Evolutionary conservation across 2,329 filamentous ascomycete genomes (phyloP).

Genomic region (Colletotrichum coccodes): DNA sequence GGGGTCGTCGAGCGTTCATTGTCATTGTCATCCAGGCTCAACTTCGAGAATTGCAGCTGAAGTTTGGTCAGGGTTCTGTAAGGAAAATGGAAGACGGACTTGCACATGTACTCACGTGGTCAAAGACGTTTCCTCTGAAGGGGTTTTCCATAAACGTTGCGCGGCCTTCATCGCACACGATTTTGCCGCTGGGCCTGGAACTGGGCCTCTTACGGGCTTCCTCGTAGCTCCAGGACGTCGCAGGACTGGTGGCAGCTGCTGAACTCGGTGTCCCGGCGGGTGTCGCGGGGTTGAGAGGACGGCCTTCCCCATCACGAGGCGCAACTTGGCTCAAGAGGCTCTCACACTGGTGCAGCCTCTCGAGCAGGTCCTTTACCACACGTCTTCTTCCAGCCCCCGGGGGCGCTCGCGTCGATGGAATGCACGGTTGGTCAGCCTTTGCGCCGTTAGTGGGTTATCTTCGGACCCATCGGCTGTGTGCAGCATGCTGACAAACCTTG

Average conservation of each 20-base stretch:
- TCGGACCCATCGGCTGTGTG: background rate
- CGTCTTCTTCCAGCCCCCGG: conserved; percentile 14
- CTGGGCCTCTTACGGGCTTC: conserved; percentile 14
- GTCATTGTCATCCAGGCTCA: background rate
- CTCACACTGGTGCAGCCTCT: conserved; percentile 23
- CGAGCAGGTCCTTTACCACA: conserved; percentile 15
- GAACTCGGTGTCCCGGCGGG: background rate
- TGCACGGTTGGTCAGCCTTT: conserved; percentile 31
- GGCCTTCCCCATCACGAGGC: conserved; percentile 13
- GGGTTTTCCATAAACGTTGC: conserved; percentile 67
- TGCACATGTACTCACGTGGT: conserved; percentile 56
- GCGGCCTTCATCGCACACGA: conserved; percentile 64
- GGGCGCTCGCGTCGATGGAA: conserved; percentile 22
- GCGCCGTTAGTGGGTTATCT: conserved; percentile 60
- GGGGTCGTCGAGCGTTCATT: background rate
- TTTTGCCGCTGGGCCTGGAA: conserved; percentile 49
- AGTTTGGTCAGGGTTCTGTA: background rate
- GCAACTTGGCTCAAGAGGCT: conserved; percentile 19
- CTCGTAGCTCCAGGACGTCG: conserved; percentile 23
- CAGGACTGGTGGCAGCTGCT: background rate
- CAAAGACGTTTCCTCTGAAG: conserved; percentile 63
- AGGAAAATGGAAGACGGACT: background rate
- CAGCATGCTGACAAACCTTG: conserved; percentile 39
- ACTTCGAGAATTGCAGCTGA: conserved; percentile 18
- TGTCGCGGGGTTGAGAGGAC: background rate